phyloP scores from a whole-genome alignment of 306 rosid species.

The Quillaja saponaria region DNA sequence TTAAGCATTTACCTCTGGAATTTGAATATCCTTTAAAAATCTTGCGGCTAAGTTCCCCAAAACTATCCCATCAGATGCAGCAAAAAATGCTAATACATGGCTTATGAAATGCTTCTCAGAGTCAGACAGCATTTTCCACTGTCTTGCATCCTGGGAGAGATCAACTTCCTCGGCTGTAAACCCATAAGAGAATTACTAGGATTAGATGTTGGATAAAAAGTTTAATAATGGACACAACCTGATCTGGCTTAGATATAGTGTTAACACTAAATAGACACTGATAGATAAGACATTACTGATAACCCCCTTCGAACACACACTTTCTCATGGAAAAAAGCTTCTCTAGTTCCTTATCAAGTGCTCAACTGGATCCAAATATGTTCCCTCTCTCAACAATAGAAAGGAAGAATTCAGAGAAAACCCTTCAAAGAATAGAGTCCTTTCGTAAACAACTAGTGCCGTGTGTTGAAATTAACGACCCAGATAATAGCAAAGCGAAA shows the following conservation, averaged over 20 bases:
- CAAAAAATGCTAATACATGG: conserved; percentile 84
- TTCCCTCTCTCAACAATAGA: too few species aligned
- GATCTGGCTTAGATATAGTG: not conserved
- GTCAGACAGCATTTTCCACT: conserved; percentile 67
- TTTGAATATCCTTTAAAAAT: conserved; percentile 78
- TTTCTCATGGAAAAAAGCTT: too few species aligned
- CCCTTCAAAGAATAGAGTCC: too few species aligned
- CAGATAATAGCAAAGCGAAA: too few species aligned
- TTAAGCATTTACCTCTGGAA: conserved; percentile 67
- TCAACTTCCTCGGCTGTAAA: conserved; percentile 92
- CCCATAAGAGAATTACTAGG: conserved; percentile 31
- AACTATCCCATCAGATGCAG: conserved; percentile 93
- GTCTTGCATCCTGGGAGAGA: conserved; percentile 67
- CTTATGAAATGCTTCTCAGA: conserved; percentile 83
- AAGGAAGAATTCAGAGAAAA: too few species aligned
- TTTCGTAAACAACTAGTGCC: too few species aligned
- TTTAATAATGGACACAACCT: not conserved
- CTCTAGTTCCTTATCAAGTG: too few species aligned
- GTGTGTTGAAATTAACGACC: too few species aligned
- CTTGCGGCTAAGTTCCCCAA: conserved; percentile 86
- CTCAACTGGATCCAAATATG: too few species aligned
- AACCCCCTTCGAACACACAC: too few species aligned
- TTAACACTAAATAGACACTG: too few species aligned
- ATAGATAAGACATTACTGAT: too few species aligned
- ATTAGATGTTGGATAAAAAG: not conserved